These are phyloP conservation scores for Nemania sp. DNA, from an alignment of 2,329 filamentous ascomycete genomes.

Conservation along the genomic window DNA sequence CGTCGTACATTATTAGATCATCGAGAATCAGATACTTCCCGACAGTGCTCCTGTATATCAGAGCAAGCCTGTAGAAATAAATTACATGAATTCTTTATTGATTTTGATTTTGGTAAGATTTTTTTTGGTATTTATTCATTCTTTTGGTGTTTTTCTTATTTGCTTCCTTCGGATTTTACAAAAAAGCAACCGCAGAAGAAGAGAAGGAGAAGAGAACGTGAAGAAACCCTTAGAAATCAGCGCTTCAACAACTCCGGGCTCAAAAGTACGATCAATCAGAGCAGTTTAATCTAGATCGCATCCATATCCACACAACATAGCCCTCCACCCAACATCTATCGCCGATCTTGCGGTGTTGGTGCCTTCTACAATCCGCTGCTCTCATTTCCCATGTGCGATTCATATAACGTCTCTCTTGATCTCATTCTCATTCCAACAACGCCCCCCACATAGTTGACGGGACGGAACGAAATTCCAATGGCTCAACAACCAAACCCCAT, in stretches of 20 bases:
- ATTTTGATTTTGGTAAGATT: too few species aligned
- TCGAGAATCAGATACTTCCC: too few species aligned
- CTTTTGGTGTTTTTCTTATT: too few species aligned
- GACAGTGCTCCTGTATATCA: too few species aligned
- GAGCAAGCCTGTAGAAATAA: too few species aligned
- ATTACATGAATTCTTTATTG: too few species aligned
- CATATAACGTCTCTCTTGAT: slow-evolving; percentile 29
- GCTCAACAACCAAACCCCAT: slow-evolving; percentile 2
- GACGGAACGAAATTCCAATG: slow-evolving; percentile 3
- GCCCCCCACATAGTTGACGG: not conserved
- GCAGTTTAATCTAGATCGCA: slow-evolving; percentile 18
- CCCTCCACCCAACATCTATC: not conserved
- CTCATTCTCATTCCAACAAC: slow-evolving; percentile 26
- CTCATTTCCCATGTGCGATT: slow-evolving; percentile 15
- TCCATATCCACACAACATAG: not conserved
- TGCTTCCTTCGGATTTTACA: slow-evolving; percentile 13
- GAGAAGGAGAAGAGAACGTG: too few species aligned
- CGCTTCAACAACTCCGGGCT: slow-evolving; percentile 1
- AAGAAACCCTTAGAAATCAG: too few species aligned
- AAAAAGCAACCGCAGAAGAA: not conserved
- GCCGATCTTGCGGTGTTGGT: not conserved
- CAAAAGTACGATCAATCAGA: not conserved
- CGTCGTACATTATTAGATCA: too few species aligned
- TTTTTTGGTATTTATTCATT: too few species aligned
- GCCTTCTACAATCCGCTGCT: not conserved